phyloP scores from a whole-genome alignment of 2,329 filamentous ascomycete genomes.

The Setomelanomma holmii region DNA sequence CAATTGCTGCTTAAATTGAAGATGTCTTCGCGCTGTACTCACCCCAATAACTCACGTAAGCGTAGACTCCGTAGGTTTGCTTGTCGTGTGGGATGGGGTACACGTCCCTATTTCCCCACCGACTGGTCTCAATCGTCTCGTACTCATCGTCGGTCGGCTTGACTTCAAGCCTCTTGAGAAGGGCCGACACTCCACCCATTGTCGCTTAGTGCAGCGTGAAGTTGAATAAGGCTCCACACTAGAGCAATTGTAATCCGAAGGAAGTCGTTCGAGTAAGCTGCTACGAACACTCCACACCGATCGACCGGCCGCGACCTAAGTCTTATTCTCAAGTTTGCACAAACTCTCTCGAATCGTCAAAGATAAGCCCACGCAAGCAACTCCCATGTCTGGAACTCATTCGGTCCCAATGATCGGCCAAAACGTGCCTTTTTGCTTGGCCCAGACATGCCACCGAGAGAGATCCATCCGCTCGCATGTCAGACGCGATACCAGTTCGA shows the following conservation, averaged over 20 bases:
- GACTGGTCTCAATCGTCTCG: slow-evolving; percentile 18
- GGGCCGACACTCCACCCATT: slow-evolving; percentile 4
- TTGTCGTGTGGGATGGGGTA: slow-evolving; percentile 24
- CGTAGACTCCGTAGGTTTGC: slow-evolving; percentile 19
- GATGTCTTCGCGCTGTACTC: neutral
- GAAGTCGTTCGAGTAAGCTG: neutral
- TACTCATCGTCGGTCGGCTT: slow-evolving; percentile 22
- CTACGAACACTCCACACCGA: neutral
- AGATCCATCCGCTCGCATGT: neutral
- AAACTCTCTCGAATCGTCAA: neutral
- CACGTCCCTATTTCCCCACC: slow-evolving; percentile 23
- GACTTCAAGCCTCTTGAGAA: slow-evolving; percentile 19
- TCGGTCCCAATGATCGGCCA: neutral
- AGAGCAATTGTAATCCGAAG: neutral
- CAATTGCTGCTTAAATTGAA: neutral
- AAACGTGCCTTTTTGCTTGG: neutral
- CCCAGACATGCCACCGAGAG: neutral
- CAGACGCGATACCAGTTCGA: neutral
- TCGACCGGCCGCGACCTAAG: neutral
- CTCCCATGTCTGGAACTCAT: neutral
- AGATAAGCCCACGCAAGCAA: neutral
- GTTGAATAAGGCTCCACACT: neutral
- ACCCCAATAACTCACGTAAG: slow-evolving; percentile 21
- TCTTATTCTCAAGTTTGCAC: neutral
- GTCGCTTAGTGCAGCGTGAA: neutral